A percentile compares a stretch with the other conserved stretches of the same genome.
These are phyloP conservation scores for Saccharomyces hybrid DNA, from an alignment of 1,139 yeast species.

Conservation along the genomic window DNA sequence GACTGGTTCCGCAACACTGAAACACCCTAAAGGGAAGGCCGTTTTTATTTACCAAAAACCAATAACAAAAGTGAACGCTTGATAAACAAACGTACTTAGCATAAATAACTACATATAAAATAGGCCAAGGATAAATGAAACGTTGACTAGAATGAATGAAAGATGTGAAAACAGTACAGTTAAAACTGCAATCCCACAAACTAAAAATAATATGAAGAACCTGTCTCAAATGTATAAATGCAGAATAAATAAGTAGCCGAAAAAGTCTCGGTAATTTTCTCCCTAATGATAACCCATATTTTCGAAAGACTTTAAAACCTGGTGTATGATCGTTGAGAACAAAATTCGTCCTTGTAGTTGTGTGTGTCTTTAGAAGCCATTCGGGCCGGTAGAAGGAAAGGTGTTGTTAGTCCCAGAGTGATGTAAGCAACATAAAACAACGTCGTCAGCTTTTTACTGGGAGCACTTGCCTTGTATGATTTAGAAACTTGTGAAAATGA, in stretches of 20 bases:
- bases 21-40: conserved; percentile 1
- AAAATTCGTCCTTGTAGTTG: conserved; percentile 10
- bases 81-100: neutral
- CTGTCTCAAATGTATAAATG: neutral
- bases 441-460: neutral
- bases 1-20: conserved; percentile 17
- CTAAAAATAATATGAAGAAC: neutral
- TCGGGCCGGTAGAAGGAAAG: conserved; percentile 27
- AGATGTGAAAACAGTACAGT: neutral
- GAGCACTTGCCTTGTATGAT: neutral
- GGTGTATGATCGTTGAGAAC: neutral
- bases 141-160: neutral
- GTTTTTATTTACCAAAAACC: neutral
- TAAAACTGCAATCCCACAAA: neutral
- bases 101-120: neutral
- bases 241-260: neutral
- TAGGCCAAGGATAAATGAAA: neutral
- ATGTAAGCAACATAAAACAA: conserved; percentile 16
- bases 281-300: conserved; percentile 4
- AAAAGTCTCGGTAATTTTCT: neutral
- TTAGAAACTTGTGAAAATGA: neutral
- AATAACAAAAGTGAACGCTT: neutral
- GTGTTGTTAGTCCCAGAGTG: conserved; percentile 25
- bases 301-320: conserved; percentile 11
- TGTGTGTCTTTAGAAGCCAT: conserved; percentile 8